Percentiles rank a stretch among this genome's conserved stretches.
Conservation (phyloP, 2,329 filamentous ascomycete genomes). For the Raffaelea albimanens region DNA sequence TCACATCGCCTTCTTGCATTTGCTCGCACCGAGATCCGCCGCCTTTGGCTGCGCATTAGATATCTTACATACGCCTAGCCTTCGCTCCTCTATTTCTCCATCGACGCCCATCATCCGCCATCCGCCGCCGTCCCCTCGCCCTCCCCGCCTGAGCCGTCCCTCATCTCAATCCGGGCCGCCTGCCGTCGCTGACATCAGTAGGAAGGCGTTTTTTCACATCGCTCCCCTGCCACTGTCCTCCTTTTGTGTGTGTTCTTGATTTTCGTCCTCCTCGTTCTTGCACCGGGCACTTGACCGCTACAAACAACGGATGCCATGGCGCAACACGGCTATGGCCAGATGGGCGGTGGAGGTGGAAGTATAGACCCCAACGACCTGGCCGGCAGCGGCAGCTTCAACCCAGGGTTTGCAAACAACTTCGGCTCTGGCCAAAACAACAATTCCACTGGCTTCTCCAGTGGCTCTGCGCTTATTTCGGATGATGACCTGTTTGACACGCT, state of each 20-base stretch:
- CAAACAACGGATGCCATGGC: slow-evolving; percentile 29
- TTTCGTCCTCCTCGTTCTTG: background rate
- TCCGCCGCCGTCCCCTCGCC: too few relatives aligned
- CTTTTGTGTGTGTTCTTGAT: background rate
- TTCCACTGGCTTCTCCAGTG: slow-evolving; percentile 64
- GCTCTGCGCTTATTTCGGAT: slow-evolving; percentile 71
- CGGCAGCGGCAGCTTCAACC: slow-evolving; percentile 52
- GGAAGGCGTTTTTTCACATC: too few relatives aligned
- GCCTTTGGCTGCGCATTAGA: too few relatives aligned
- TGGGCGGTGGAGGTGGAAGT: slow-evolving; percentile 40
- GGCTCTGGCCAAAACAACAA: slow-evolving; percentile 44
- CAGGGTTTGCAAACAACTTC: slow-evolving; percentile 54
- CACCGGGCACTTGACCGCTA: background rate
- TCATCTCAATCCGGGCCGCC: too few relatives aligned
- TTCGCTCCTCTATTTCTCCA: too few relatives aligned
- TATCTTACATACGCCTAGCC: too few relatives aligned
- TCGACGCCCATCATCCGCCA: too few relatives aligned
- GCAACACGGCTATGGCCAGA: slow-evolving; percentile 47
- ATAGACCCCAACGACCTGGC: slow-evolving; percentile 82
- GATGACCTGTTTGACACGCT: slow-evolving; percentile 79
- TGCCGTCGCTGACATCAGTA: too few relatives aligned
- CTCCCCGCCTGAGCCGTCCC: too few relatives aligned
- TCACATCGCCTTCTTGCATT: too few relatives aligned
- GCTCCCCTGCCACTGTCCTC: too few relatives aligned
- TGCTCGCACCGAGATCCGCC: too few relatives aligned